Evolutionary conservation across 495 filamentous ascomycete species (phyloP), one percentile per base, ranked within the genome.

Genomic region (Aspergillus carlsbadensis): DNA sequence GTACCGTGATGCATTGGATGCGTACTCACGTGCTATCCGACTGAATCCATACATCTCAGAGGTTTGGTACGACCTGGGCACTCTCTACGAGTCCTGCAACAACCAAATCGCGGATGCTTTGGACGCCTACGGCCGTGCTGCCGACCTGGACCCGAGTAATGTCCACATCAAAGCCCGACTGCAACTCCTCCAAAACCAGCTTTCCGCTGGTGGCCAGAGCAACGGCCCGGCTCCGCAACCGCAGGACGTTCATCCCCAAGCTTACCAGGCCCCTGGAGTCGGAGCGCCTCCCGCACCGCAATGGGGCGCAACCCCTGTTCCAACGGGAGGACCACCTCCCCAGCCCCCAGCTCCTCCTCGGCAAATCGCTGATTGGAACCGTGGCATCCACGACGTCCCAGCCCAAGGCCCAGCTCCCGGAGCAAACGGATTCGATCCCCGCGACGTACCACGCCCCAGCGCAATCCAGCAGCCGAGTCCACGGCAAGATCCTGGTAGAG

Each of bases 31-130:
- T 57, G 94, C 94, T 40, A 99, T 99, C 65, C 90, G 94, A 56
- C 77, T 99, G 65, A 99, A 98, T 68, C 94, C 94, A 2, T 96
- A 95, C 78, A 99, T 99, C 60, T 98, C 94, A 5, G 94, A 99
- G 70, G 94, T 99, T 37, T 99, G 94, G 94, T 99, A 98, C 73
- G 95, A 99, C 75, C 77, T 99, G 37, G 94, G 94, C 37, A 99
- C 95, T 63, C 65, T 98, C 77, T 98, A 98, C 62, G 95, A 98
- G 69, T 96, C 92, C 3, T 98, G 94, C 73, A 98, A 98, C 77
- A 98, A 98, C 69, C 94, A 98, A 75, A 96, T 95, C 53, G 88
- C 86, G 44, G 94, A 98, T 80, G 94, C 94, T 6, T 80, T 98
- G 42, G 94, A 98, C 66, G 94, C 94, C 2, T 98, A 98, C 65